Evolutionary conservation across 2,329 filamentous ascomycete genomes (phyloP).

Genomic region (Phoma herbarum): DNA sequence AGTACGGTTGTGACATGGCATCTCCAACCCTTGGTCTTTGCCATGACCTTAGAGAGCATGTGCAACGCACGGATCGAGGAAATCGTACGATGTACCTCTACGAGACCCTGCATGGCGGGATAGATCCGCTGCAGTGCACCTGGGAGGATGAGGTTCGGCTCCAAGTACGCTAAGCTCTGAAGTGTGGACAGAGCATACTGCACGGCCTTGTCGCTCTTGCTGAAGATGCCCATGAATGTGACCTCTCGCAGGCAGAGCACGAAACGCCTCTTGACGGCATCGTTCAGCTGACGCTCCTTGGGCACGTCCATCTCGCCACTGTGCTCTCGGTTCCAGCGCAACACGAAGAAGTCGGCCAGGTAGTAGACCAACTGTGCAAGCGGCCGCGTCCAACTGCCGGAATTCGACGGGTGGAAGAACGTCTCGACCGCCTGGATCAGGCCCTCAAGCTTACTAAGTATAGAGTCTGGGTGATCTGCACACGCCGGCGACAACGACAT

Average conservation of each 20-base stretch:
- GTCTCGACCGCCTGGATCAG: slow-evolving; percentile 95
- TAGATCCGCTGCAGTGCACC: slow-evolving; percentile 96
- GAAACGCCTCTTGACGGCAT: slow-evolving; percentile 85
- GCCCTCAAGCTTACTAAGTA: slow-evolving; percentile 85
- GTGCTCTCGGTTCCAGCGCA: slow-evolving; percentile 95
- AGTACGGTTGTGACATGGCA: slow-evolving; percentile 94
- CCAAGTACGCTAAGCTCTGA: slow-evolving; percentile 87
- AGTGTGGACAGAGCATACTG: slow-evolving; percentile 91
- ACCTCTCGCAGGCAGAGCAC: slow-evolving; percentile 90
- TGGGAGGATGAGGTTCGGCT: slow-evolving; percentile 89
- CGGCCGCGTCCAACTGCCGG: slow-evolving; percentile 88
- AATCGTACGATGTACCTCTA: slow-evolving; percentile 95
- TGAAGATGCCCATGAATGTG: slow-evolving; percentile 97
- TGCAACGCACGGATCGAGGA: slow-evolving; percentile 92
- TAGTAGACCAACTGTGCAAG: slow-evolving; percentile 91
- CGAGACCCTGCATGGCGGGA: slow-evolving; percentile 92
- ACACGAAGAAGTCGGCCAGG: slow-evolving; percentile 93
- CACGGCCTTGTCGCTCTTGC: slow-evolving; percentile 91
- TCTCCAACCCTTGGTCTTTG: slow-evolving; percentile 91
- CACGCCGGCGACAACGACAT: slow-evolving; percentile 91
- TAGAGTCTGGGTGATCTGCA: slow-evolving; percentile 77
- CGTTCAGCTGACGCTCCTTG: slow-evolving; percentile 77
- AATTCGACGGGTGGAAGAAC: slow-evolving; percentile 98
- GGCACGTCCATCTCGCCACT: slow-evolving; percentile 91
- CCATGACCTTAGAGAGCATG: slow-evolving; percentile 90